Evolutionary conservation across 2,329 filamentous ascomycete species (phyloP).

Genomic region (Dactylellina drechsleri): DNA sequence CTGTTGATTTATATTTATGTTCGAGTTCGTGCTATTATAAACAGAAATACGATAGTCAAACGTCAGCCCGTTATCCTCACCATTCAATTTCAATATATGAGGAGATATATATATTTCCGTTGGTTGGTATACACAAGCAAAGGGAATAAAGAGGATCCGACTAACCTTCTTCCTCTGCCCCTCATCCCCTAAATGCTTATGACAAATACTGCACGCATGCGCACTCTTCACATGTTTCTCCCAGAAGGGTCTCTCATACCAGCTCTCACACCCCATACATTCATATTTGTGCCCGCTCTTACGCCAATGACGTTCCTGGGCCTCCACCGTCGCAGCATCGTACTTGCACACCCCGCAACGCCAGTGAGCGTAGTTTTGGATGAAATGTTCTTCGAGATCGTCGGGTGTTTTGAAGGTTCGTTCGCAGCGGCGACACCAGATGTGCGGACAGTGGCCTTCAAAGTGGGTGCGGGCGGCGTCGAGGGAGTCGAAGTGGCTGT

Average conservation of each 20-base stretch:
- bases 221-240: slow-evolving; percentile 24
- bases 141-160: neutral
- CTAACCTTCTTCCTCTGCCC: slow-evolving; percentile 18
- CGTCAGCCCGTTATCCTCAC: neutral
- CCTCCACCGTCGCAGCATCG: slow-evolving; percentile 20
- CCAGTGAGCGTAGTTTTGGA: slow-evolving; percentile 38
- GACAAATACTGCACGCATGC: slow-evolving; percentile 27
- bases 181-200: slow-evolving; percentile 25
- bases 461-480: slow-evolving; percentile 21
- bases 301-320: slow-evolving; percentile 39
- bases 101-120: too few species aligned
- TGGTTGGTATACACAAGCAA: neutral
- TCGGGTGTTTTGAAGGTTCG: slow-evolving; percentile 28
- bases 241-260: slow-evolving; percentile 26
- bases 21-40: slow-evolving; percentile 27
- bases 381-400: slow-evolving; percentile 29
- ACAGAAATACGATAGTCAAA: neutral
- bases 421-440: slow-evolving; percentile 41
- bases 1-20: slow-evolving; percentile 11
- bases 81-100: neutral
- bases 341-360: slow-evolving; percentile 34
- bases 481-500: slow-evolving; percentile 8
- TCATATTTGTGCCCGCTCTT: slow-evolving; percentile 32
- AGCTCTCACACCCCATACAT: slow-evolving; percentile 34
- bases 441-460: slow-evolving; percentile 4